Base-by-base conservation (phyloP, 345 rosid species). In the Populus simonii region DNA sequence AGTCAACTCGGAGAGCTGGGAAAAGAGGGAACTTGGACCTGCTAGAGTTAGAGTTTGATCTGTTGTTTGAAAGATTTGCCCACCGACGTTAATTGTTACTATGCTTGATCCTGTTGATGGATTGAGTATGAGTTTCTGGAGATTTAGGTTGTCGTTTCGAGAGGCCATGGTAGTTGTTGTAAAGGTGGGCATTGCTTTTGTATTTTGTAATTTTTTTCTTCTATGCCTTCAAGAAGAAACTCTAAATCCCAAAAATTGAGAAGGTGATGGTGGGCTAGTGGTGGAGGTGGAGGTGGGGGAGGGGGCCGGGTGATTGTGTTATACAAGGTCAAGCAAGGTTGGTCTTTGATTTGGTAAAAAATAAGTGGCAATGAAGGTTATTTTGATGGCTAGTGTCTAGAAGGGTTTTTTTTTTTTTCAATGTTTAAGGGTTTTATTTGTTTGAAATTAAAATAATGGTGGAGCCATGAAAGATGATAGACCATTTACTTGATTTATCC, bases 41-140 rank as follows among this genome's bases (percentile, higher is more conserved):
- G 94, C 93, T 10, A 85, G 76, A 63, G 84, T 17, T 29, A 94
- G 80, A 74, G 99, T 94, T 70, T 89, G 97, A 74, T 88, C 89
- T 36, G 94, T 90, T 22, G 98, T 89, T 49, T 94, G 98, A 78
- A 96, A 92, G 45, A 90, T 86, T 78, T 90, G 89, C 22, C 92
- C 92, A 63, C 98, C 98, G 6, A 94, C 97, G 74, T 92, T 88
- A 67, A 96, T 71, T 27, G 95, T 86, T 33, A 82, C 38, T 16
- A 82, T 49, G 72, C 75, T 77, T 12, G 84, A 59, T 18, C 3
- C 22, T 3, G 75, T 47, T 8, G 49, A 1, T 13, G 23, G 29
- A 1, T 25, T 23, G 2, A 55, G 16, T 31, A 66, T 70, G 59
- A 70, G 38, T 18, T 66, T 35, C 39, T 23, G 76, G 29, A 72